A percentile compares a stretch with the other conserved stretches of the same genome.
phyloP scores from a whole-genome alignment of 2,329 filamentous ascomycete species.

The Clarireedia sp. region DNA sequence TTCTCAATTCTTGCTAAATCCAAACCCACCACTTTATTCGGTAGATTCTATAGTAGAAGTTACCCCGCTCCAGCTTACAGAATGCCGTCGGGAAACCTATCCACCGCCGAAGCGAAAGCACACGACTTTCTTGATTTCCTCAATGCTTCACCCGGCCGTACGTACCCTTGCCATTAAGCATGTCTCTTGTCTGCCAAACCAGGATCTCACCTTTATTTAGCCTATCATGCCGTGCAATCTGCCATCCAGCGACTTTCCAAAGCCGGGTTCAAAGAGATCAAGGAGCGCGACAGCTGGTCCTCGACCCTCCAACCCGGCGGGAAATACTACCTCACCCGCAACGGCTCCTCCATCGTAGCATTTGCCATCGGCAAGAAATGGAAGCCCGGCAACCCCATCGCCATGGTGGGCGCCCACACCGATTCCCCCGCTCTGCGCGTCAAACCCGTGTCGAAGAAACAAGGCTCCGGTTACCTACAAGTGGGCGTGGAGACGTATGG shows the following conservation, averaged over 20 bases:
- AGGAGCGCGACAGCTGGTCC: conserved; percentile 85
- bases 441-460: conserved; percentile 91
- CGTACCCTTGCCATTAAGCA: conserved; percentile 28
- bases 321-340: conserved; percentile 94
- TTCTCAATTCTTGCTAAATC: neutral
- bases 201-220: conserved; percentile 5
- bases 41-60: neutral
- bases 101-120: conserved; percentile 29
- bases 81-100: conserved; percentile 22
- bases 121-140: conserved; percentile 83
- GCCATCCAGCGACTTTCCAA: conserved; percentile 67
- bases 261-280: conserved; percentile 81
- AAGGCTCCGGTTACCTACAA: conserved; percentile 79
- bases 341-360: conserved; percentile 83
- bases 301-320: conserved; percentile 73
- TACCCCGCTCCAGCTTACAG: conserved; percentile 9
- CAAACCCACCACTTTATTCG: neutral
- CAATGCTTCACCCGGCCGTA: conserved; percentile 90
- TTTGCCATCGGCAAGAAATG: conserved; percentile 88
- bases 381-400: conserved; percentile 82
- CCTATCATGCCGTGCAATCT: conserved; percentile 81
- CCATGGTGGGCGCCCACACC: conserved; percentile 93
- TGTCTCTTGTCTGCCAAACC: neutral
- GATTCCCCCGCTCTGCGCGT: conserved; percentile 87
- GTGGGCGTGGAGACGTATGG: conserved; percentile 96